phyloP scores from a whole-genome alignment of 2,329 filamentous ascomycete genomes.

The Aspergillus proliferans region DNA sequence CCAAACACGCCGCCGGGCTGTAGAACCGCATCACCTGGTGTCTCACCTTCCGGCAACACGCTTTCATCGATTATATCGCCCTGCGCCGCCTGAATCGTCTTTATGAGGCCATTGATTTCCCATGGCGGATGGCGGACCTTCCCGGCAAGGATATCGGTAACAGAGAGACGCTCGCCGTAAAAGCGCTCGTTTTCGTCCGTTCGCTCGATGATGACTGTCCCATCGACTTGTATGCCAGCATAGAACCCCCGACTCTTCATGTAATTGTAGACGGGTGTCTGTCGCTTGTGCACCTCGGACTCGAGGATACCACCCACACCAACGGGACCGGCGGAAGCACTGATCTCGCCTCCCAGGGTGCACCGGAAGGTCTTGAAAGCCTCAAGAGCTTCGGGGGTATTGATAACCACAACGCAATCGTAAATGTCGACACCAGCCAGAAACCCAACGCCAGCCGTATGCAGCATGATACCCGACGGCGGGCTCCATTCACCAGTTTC shows the following conservation, averaged over 20 bases:
- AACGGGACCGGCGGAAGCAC: conserved; percentile 70
- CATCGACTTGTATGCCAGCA: conserved; percentile 78
- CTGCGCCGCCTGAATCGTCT: conserved; percentile 83
- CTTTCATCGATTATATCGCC: conserved; percentile 66
- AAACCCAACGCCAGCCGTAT: conserved; percentile 83
- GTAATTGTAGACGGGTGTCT: conserved; percentile 72
- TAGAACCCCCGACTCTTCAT: conserved; percentile 87
- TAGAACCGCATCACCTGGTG: conserved; percentile 68
- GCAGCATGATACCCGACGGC: conserved; percentile 82
- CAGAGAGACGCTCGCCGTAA: conserved; percentile 62
- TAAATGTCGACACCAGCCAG: conserved; percentile 90
- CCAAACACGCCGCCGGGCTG: conserved; percentile 56
- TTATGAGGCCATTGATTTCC: conserved; percentile 58
- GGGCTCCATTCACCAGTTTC: conserved; percentile 87
- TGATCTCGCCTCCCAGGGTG: conserved; percentile 75
- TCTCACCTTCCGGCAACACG: conserved; percentile 60
- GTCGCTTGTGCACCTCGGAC: conserved; percentile 60
- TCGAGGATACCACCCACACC: conserved; percentile 68
- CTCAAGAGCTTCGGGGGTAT: conserved; percentile 75
- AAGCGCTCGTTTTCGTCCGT: conserved; percentile 85
- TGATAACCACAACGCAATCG: conserved; percentile 90
- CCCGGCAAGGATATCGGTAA: conserved; percentile 57
- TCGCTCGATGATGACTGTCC: conserved; percentile 77
- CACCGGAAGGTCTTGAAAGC: conserved; percentile 73
- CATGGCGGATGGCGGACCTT: conserved; percentile 53